phyloP scores from a whole-genome alignment of 805 yeast species.

The Ogataea dorogensis region DNA sequence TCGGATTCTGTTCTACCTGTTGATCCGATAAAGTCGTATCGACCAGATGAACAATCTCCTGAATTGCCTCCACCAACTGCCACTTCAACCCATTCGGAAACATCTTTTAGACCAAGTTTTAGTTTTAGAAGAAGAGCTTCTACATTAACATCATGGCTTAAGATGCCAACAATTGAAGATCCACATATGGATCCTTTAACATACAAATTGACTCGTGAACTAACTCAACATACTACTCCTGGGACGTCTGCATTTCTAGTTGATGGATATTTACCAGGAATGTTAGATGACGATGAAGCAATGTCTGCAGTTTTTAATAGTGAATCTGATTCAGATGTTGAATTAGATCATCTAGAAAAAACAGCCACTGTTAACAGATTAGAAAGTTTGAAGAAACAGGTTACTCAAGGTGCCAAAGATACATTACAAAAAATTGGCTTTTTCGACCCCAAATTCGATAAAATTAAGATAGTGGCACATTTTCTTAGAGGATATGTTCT shows the following conservation, averaged over 20 bases:
- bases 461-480: slow-evolving; percentile 10
- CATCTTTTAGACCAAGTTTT: neutral
- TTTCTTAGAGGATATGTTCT: slow-evolving; percentile 27
- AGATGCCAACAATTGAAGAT: slow-evolving; percentile 6
- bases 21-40: slow-evolving; percentile 5
- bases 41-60: slow-evolving; percentile 2
- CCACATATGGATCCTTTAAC: slow-evolving; percentile 5
- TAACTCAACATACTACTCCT: slow-evolving; percentile 13
- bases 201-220: slow-evolving; percentile 15
- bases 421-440: slow-evolving; percentile 25
- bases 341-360: slow-evolving; percentile 2
- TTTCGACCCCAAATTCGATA: slow-evolving; percentile 27
- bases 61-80: slow-evolving; percentile 4
- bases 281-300: slow-evolving; percentile 15
- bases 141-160: slow-evolving; percentile 11
- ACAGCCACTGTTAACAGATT: slow-evolving; percentile 7
- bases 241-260: slow-evolving; percentile 16
- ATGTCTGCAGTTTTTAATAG: slow-evolving; percentile 20
- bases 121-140: slow-evolving; percentile 5
- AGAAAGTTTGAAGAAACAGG: slow-evolving; percentile 17
- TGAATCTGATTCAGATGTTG: slow-evolving; percentile 10
- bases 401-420: slow-evolving; percentile 21
- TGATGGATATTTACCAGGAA: slow-evolving; percentile 16
- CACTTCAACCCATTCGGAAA: neutral
- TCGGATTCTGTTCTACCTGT: neutral